Evolutionary conservation across 768 basidiomycete species (phyloP).

Genomic region (Lentinus tigrinus): DNA sequence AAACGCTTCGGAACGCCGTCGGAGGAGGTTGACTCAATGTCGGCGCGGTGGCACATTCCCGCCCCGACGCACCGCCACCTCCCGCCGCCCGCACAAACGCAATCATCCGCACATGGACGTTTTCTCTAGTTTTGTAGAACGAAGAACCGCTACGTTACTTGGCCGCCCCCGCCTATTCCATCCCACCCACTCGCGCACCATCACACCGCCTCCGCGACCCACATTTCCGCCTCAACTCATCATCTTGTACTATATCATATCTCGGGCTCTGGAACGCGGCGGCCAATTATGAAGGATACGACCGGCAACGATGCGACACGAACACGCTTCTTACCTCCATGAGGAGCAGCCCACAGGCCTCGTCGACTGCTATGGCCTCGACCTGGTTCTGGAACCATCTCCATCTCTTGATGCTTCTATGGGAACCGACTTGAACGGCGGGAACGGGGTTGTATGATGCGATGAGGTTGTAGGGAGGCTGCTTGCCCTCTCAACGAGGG

Average conservation of each 20-base stretch:
- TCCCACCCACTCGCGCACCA: constrained; percentile 9
- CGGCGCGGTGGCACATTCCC: constrained; percentile 1
- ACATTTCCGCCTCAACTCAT: not conserved
- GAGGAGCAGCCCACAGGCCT: constrained; percentile 6
- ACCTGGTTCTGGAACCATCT: not conserved
- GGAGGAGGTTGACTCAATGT: not conserved
- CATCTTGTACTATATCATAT: constrained; percentile 15
- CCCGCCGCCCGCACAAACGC: not conserved
- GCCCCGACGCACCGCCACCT: not conserved
- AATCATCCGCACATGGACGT: constrained; percentile 1
- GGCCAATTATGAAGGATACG: constrained; percentile 21
- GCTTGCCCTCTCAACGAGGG: constrained; percentile 7
- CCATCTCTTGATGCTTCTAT: constrained; percentile 1
- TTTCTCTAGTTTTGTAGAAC: constrained; percentile 19
- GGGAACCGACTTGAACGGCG: constrained; percentile 5
- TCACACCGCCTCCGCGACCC: not conserved
- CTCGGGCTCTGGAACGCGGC: constrained; percentile 20
- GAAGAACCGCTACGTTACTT: constrained; percentile 19
- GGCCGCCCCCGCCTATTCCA: constrained; percentile 15
- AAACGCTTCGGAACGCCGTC: constrained; percentile 1
- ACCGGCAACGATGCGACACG: constrained; percentile 15
- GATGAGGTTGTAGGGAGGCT: not conserved
- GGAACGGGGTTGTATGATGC: not conserved
- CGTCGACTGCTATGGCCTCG: not conserved
- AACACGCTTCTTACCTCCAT: constrained; percentile 1